These are phyloP conservation scores for Colletotrichum euphorbiae DNA, from an alignment of 2,329 filamentous ascomycete species.

Conservation along the genomic window DNA sequence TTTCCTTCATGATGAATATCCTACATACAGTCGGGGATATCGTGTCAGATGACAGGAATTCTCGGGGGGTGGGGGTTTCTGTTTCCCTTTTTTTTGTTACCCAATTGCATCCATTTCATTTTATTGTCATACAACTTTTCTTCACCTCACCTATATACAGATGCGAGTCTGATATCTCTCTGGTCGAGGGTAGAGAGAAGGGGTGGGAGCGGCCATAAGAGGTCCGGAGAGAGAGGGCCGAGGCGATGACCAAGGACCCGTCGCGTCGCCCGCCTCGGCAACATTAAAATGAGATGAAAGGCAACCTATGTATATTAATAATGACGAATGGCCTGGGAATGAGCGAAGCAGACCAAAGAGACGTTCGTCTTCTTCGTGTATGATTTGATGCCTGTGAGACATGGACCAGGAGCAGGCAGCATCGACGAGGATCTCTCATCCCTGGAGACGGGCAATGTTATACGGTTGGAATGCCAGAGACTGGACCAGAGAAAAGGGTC, in stretches of 20 bases:
- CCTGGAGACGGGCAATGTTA: too few relatives aligned
- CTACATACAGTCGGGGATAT: conserved; percentile 11
- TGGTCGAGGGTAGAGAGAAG: not conserved
- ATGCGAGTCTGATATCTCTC: conserved; percentile 10
- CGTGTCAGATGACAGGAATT: not conserved
- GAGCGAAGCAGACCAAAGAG: conserved; percentile 6
- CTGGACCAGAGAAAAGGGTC: too few relatives aligned
- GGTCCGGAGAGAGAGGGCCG: not conserved
- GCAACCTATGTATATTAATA: conserved; percentile 37
- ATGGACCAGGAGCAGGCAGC: too few relatives aligned
- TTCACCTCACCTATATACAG: conserved; percentile 32
- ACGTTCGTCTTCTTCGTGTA: not conserved
- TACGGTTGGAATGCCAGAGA: too few relatives aligned
- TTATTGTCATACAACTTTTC: conserved; percentile 27
- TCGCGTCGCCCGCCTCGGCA: not conserved
- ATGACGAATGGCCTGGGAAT: conserved; percentile 36
- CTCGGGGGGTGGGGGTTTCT: not conserved
- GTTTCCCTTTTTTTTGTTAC: conserved; percentile 4
- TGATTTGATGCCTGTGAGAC: not conserved
- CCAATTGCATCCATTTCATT: conserved; percentile 31
- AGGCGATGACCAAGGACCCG: too few relatives aligned
- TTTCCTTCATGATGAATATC: conserved; percentile 38
- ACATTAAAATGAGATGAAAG: conserved; percentile 16
- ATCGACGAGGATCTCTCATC: too few relatives aligned
- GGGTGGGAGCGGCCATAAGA: not conserved